Evolutionary conservation across 2,329 filamentous ascomycete species (phyloP), one percentile per base, ranked within the genome.

Genomic region (Shiraia bambusicola): DNA sequence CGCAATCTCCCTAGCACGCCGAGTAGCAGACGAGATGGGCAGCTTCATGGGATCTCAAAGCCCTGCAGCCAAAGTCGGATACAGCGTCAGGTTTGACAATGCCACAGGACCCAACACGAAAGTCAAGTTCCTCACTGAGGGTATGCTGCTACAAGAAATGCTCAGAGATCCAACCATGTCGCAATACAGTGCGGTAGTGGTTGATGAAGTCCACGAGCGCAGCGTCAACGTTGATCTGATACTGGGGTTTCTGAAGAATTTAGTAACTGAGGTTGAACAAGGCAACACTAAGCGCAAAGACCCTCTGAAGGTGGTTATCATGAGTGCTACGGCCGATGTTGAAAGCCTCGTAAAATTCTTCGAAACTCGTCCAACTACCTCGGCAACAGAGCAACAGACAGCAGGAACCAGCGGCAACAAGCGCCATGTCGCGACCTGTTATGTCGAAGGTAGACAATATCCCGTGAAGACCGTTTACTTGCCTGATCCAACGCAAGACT

Each of bases 141-240:
- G 93, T 58, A 97, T 95, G 84, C 76, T 98, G 37, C 76, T 98
- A 11, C 91, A 97, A 66, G 94, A 98, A 69, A 85, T 98, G 69
- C 70, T 98, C 45, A 80, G 86, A 38, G 93, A 98, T 66, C 88
- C 88, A 1, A 77, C 84, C 59, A 76, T 98, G 60, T 81, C 79
- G 24, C 83, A 88, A 62, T 98, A 98, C 65, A 95, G 89, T 59
- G 90, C 86, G 3, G 78, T 98, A 1, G 79, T 98, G 13, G 88
- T 98, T 6, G 93, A 98, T 69, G 93, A 98, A 68, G 93, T 98
- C 10, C 93, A 98, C 72, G 93, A 98, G 72, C 79, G 93, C 56
- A 95, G 91, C 54, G 81, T 41, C 15, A 94, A 97, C 64, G 92
- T 96, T 6, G 93, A 98, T 71, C 72, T 98, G 17, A 77, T 96